Base-by-base conservation (phyloP, 2,329 filamentous ascomycete species). In the Arthrinium puccinioides region DNA sequence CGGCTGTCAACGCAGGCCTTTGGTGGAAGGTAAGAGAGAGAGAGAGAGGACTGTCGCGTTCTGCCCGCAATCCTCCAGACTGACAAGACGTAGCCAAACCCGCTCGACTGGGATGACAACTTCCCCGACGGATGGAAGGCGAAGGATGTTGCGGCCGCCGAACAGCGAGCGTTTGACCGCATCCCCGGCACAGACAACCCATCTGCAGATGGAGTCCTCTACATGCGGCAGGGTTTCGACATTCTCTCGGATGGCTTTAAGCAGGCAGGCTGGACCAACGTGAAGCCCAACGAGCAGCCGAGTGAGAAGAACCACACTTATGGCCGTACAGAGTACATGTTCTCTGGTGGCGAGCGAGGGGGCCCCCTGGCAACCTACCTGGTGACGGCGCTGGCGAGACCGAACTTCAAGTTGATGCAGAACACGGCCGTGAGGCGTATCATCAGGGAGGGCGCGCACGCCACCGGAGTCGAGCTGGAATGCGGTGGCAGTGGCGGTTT, bases 351-450 rank as follows among this genome's bases (percentile, higher is more conserved):
- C 36, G 77, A 84, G 56, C 69, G 84, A 43, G 77, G 77, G 31
- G 83, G 84, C 1, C 82, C 83, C 10, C 66, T 87, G 54, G 76
- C 76, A 8, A 84, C 83, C 0, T 87, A 87, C 51, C 72, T 87
- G 2, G 76, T 80, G 4, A 67, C 70, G 14, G 80, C 80, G 2
- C 65, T 68, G 32, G 61, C 63, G 29, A 68, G 76, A 41, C 59
- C 64, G 26, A 84, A 86, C 61, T 87, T 87, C 60, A 68, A 74
- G 37, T 63, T 87, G 32, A 77, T 75, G 66, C 73, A 73, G 16
- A 76, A 80, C 52, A 83, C 80, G 4, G 70, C 74, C 30, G 81
- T 84, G 13, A 71, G 72, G 46, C 72, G 82, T 19, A 70, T 86
- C 15, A 60, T 84, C 14, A 77, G 83, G 13, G 67, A 65, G 11